Evolutionary conservation across 108 stramenopile species (phyloP), one percentile per base, ranked within the genome.

Genomic region (Nitzschia sp.): DNA sequence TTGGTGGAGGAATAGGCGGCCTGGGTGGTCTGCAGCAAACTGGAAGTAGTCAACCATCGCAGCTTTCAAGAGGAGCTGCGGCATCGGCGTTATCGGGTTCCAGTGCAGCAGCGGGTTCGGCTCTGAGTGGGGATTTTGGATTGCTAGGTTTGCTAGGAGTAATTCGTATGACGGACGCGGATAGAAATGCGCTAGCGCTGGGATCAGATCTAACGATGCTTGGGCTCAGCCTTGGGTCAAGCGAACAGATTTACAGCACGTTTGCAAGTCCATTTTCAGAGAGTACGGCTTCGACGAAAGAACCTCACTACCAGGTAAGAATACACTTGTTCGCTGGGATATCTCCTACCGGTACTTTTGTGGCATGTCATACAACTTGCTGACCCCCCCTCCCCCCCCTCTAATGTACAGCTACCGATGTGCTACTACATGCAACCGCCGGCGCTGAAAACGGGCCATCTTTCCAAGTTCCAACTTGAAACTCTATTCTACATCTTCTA

Each of bases 401-500:
- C 58, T 59, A 2, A 25, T 54, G 1, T 55, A 17, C 65, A 91
- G 91, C 83, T 92, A 58, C 98, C 98, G 16, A 72, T 79, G 79
- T 99, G 97, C 74, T 99, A 99, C 77, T 95, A 93, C 77, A 91
- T 95, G 88, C 95, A 94, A 86, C 89, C 96, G 45, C 92, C 93
- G 16, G 88, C 91, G 15, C 73, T 93, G 58, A 94, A 93, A 67
- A 90, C 90, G 26, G 94, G 89, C 34, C 96, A 99, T 68, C 77
- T 99, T 56, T 85, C 91, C 31, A 97, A 97, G 81, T 98, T 97
- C 75, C 91, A 96, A 66, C 84, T 93, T 32, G 98, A 99, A 83
- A 99, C 97, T n/a, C 78, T 99, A 50, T 97, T 99, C 80, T 98
- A 99, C 82, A 96, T 98, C 73, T 99, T 99, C 79, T 99, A 99